Conservation (phyloP, 2,329 filamentous ascomycete genomes). For the Diaporthe caulivora region DNA sequence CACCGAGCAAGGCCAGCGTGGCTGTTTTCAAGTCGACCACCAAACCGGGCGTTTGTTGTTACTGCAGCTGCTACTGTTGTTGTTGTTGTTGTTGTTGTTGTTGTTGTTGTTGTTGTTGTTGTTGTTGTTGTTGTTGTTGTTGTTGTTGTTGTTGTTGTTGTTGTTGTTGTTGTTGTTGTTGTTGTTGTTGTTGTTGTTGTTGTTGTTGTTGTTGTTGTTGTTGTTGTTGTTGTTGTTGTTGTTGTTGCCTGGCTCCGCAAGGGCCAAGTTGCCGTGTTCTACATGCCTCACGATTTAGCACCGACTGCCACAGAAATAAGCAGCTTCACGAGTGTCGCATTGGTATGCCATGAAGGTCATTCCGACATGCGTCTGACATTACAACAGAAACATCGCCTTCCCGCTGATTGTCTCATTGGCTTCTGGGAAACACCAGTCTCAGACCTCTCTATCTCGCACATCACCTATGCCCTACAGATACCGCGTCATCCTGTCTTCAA, state of each 20-base stretch:
- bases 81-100: too few species aligned
- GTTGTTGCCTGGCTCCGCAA: slow-evolving; percentile 10
- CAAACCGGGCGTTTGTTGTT: slow-evolving; percentile 22
- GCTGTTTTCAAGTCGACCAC: not conserved
- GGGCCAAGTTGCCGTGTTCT: slow-evolving; percentile 19
- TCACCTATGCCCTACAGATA: slow-evolving; percentile 29
- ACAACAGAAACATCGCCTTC: slow-evolving; percentile 28
- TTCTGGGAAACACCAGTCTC: slow-evolving; percentile 24
- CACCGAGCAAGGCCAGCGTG: not conserved
- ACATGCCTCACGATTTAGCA: slow-evolving; percentile 4
- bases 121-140: too few species aligned
- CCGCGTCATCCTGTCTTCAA: slow-evolving; percentile 29
- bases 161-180: too few species aligned
- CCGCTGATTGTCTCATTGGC: slow-evolving; percentile 27
- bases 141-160: too few species aligned
- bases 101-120: too few species aligned
- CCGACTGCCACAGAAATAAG: slow-evolving; percentile 9
- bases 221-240: slow-evolving; percentile 17
- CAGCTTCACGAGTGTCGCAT: slow-evolving; percentile 24
- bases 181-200: too few species aligned
- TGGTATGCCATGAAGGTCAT: slow-evolving; percentile 20
- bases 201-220: too few species aligned
- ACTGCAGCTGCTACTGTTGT: too few species aligned
- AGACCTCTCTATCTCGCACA: slow-evolving; percentile 28
- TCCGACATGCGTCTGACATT: slow-evolving; percentile 33